phyloP scores from a whole-genome alignment of 2,329 filamentous ascomycete species.

The Aureobasidium sp. region DNA sequence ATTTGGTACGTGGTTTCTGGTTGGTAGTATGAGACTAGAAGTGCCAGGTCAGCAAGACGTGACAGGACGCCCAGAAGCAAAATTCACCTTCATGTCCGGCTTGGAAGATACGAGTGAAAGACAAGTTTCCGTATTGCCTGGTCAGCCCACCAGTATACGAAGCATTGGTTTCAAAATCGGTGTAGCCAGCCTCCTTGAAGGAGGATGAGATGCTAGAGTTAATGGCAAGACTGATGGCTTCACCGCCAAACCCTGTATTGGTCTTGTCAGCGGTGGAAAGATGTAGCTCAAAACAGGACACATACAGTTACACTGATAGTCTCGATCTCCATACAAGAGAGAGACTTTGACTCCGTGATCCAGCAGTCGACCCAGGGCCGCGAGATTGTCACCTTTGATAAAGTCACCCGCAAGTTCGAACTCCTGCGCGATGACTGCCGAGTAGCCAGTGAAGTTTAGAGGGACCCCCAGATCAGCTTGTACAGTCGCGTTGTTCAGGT shows the following conservation, averaged over 20 bases:
- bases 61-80: background rate
- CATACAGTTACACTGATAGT: slow-evolving; percentile 49
- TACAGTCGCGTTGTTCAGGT: slow-evolving; percentile 50
- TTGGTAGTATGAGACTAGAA: slow-evolving; percentile 44
- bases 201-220: slow-evolving; percentile 21
- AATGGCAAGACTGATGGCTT: slow-evolving; percentile 24
- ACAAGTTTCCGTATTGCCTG: slow-evolving; percentile 29
- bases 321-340: slow-evolving; percentile 61
- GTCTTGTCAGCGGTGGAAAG: background rate
- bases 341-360: slow-evolving; percentile 50
- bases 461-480: slow-evolving; percentile 53
- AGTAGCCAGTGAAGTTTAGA: slow-evolving; percentile 23
- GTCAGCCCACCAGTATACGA: slow-evolving; percentile 26
- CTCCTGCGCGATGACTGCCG: slow-evolving; percentile 34
- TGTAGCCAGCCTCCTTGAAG: slow-evolving; percentile 27
- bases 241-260: slow-evolving; percentile 22
- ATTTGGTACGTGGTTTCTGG: slow-evolving; percentile 49
- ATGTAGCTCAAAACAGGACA: background rate
- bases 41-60: background rate
- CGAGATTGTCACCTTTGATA: slow-evolving; percentile 32
- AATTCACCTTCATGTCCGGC: slow-evolving; percentile 24
- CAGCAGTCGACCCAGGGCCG: slow-evolving; percentile 36
- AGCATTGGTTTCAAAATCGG: slow-evolving; percentile 23
- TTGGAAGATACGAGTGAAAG: slow-evolving; percentile 31
- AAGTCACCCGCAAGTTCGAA: slow-evolving; percentile 36